Evolutionary conservation across 805 yeast species (phyloP).

Genomic region (Saccharomyces jurei): DNA sequence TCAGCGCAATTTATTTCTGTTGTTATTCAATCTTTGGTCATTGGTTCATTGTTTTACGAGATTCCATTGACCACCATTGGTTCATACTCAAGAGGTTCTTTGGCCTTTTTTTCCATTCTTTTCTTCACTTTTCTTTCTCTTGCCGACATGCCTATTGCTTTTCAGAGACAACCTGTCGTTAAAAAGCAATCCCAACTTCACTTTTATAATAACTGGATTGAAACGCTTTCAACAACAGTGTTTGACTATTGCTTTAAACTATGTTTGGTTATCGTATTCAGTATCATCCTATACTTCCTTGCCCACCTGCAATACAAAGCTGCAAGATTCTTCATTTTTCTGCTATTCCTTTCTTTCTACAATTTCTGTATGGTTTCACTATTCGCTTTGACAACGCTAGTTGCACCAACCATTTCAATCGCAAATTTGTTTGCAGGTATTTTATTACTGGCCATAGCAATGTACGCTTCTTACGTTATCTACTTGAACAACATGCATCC

Average conservation of each 20-base stretch:
- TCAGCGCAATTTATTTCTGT: constrained; percentile 37
- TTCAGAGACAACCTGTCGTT: constrained; percentile 45
- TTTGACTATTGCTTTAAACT: constrained; percentile 55
- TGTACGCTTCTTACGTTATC: constrained; percentile 61
- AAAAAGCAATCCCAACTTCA: constrained; percentile 59
- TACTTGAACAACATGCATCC: constrained; percentile 55
- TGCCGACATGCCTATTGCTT: constrained; percentile 44
- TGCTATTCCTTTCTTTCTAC: constrained; percentile 36
- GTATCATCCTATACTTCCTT: constrained; percentile 47
- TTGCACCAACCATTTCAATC: constrained; percentile 40
- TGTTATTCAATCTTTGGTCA: constrained; percentile 33
- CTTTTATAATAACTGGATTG: constrained; percentile 59
- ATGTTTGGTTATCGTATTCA: constrained; percentile 35
- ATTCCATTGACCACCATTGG: constrained; percentile 37
- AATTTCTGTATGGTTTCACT: constrained; percentile 43
- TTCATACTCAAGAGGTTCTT: constrained; percentile 47
- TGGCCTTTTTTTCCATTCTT: constrained; percentile 42
- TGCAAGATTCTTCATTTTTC: constrained; percentile 44
- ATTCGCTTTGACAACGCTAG: constrained; percentile 48
- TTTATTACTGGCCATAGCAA: constrained; percentile 39
- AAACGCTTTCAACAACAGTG: constrained; percentile 51
- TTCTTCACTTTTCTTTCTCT: constrained; percentile 53
- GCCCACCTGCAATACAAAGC: constrained; percentile 40
- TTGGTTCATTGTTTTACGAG: constrained; percentile 46
- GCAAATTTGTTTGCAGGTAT: constrained; percentile 59